Percentiles rank a stretch among this genome's conserved stretches.
Conservation (phyloP, 2,329 filamentous ascomycete genomes). For the Alternaria brassicae region DNA sequence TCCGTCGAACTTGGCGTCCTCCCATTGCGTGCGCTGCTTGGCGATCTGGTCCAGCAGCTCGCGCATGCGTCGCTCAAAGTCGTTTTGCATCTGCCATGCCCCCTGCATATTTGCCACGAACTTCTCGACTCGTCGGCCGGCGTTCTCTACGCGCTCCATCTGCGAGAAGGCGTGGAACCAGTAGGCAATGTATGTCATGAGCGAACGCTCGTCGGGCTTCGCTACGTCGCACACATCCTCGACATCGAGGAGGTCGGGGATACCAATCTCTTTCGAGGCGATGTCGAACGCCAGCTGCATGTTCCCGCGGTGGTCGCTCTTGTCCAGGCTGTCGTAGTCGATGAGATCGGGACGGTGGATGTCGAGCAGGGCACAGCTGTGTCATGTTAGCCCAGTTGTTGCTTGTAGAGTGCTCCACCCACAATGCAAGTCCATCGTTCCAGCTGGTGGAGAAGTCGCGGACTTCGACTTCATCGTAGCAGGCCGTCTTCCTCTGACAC, state of each 20-base stretch:
- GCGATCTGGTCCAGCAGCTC: conserved; percentile 78
- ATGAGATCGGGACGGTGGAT: conserved; percentile 97
- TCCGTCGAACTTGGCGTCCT: conserved; percentile 81
- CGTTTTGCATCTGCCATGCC: conserved; percentile 99
- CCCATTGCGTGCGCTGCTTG: conserved; percentile 77
- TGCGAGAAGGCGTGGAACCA: conserved; percentile 99
- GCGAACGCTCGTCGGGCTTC: conserved; percentile 91
- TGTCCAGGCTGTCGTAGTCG: conserved; percentile 94
- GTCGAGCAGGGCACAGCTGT: conserved; percentile 83
- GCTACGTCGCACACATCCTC: conserved; percentile 98
- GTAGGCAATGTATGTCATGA: conserved; percentile 99
- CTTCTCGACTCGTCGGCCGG: conserved; percentile 93
- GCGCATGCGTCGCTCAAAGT: conserved; percentile 89
- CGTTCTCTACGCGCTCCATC: conserved; percentile 98
- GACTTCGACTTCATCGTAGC: conserved; percentile 96
- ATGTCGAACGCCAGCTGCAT: conserved; percentile 99
- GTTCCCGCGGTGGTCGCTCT: conserved; percentile 91
- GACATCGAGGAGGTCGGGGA: conserved; percentile 92
- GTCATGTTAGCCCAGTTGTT: conserved; percentile 12
- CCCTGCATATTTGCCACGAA: conserved; percentile 99
- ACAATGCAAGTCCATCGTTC: conserved; percentile 96
- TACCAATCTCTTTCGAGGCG: conserved; percentile 93
- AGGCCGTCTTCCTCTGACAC: conserved; percentile 98
- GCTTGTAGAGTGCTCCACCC: conserved; percentile 22
- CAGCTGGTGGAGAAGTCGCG: conserved; percentile 94